Evolutionary conservation across 2,329 filamentous ascomycete genomes (phyloP).

Genomic region (Neurospora crassa): DNA sequence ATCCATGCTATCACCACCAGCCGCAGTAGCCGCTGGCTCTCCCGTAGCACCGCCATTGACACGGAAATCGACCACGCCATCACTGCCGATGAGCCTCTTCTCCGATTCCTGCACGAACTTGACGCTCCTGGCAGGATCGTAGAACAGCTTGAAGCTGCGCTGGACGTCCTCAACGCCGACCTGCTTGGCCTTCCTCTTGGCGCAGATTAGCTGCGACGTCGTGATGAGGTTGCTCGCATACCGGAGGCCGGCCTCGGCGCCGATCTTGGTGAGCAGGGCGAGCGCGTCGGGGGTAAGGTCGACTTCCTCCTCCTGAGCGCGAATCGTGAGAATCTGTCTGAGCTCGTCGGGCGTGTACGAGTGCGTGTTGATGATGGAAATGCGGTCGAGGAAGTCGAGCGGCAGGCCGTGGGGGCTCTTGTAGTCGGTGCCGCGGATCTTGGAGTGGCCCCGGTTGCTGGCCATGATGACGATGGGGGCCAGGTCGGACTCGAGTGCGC

Average conservation of each 20-base stretch:
- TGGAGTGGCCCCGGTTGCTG: conserved; percentile 85
- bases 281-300: conserved; percentile 85
- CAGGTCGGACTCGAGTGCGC: conserved; percentile 86
- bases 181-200: conserved; percentile 77
- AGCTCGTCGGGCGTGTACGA: conserved; percentile 77
- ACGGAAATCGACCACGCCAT: conserved; percentile 67
- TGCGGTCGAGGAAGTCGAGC: conserved; percentile 89
- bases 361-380: conserved; percentile 93
- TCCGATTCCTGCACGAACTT: conserved; percentile 87
- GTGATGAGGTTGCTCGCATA: conserved; percentile 99
- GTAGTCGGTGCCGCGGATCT: conserved; percentile 90
- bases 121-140: conserved; percentile 78
- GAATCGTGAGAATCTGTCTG: conserved; percentile 82
- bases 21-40: conserved; percentile 1
- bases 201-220: conserved; percentile 77
- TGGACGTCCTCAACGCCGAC: conserved; percentile 84
- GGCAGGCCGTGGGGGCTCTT: conserved; percentile 87
- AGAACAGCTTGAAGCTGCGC: conserved; percentile 88
- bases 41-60: conserved; percentile 33
- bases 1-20: conserved; percentile 21
- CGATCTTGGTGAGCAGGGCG: conserved; percentile 90
- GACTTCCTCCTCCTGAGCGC: conserved; percentile 92
- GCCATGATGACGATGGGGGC: conserved; percentile 99
- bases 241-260: conserved; percentile 79
- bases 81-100: conserved; percentile 83